Base-by-base conservation (phyloP, 75 land plant genomes). In the Isoetes taiwanensis region DNA sequence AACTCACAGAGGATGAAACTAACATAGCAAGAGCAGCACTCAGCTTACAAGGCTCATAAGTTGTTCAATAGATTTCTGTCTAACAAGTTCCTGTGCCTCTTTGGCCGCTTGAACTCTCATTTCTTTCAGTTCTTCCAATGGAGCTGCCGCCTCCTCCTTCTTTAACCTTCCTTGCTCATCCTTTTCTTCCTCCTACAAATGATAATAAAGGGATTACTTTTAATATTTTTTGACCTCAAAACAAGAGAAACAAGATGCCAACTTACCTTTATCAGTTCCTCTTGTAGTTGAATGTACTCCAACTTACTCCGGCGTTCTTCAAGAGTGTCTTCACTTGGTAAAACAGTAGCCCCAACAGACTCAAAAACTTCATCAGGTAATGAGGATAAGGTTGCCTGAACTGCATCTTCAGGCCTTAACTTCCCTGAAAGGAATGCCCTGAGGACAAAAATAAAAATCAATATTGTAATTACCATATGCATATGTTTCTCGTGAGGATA, bases 1-100 rank as follows among this genome's bases (percentile, higher is more conserved):
- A 31, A 28, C 43, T 62, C 41, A 90, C 97, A 33, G 98, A 93
- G 43, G 96, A 89, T n/a, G 96, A 87, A 62, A 95, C 90, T 57
- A 93, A 60, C 37, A 93, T 83, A 78, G 98, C 95, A 59, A 93
- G 63, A 21, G 98, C 98, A 34, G 74, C 78, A 50, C 98, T 93
- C 1, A 93, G 62, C 41, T 88, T 71, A 69, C 90, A 93, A 21
- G 87, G 86, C 39, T 83, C 77, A 21, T 93, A 95, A 73, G 64
- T 43, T 87, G 80, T 14, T 79, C 95, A 35, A 68, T 30, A 38
- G 74, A 43, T 59, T 76, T 87, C 28, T 41, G 71, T 54, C 50
- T 63, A 32, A 78, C 82, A 56, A 78, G 73, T 52, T 83, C 74
- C 53, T 78, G 69, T 28, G 78, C 78, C 57, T 84, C 98, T 64